These are phyloP conservation scores for Picochlorum sp. DNA, from an alignment of 139 green algal genomes.

Conservation along the genomic window DNA sequence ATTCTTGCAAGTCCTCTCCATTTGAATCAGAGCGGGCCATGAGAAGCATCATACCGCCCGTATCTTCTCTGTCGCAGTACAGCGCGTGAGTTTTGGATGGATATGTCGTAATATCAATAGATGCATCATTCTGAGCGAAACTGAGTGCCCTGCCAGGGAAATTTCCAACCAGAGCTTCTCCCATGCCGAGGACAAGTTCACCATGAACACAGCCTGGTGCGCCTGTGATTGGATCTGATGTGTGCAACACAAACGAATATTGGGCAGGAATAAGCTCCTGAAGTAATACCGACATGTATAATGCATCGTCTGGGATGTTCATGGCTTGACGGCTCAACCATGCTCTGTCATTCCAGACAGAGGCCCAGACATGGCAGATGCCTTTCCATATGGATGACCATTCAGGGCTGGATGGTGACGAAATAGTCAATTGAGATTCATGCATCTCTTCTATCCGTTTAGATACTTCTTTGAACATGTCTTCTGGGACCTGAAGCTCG, in stretches of 20 bases:
- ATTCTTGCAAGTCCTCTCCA: slow-evolving; percentile 91
- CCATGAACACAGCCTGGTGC: slow-evolving; percentile 47
- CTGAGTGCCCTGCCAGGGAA: slow-evolving; percentile 59
- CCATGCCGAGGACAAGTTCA: slow-evolving; percentile 77
- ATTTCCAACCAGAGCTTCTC: slow-evolving; percentile 78
- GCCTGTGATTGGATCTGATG: slow-evolving; percentile 64
- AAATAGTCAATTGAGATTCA: slow-evolving; percentile 15
- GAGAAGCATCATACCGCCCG: slow-evolving; percentile 40
- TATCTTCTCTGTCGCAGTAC: background rate
- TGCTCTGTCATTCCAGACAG: slow-evolving; percentile 73
- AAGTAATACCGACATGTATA: slow-evolving; percentile 77
- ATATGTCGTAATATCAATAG: slow-evolving; percentile 1
- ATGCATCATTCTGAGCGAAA: slow-evolving; percentile 28
- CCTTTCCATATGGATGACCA: slow-evolving; percentile 56
- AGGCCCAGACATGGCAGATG: slow-evolving; percentile 77
- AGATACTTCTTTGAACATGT: slow-evolving; percentile 33
- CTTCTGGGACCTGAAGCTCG: slow-evolving; percentile 31
- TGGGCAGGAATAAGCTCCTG: slow-evolving; percentile 52
- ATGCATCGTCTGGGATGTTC: slow-evolving; percentile 56
- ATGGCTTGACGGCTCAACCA: slow-evolving; percentile 54
- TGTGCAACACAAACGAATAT: slow-evolving; percentile 94
- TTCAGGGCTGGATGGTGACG: slow-evolving; percentile 10
- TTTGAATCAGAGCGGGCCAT: slow-evolving; percentile 90
- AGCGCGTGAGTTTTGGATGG: background rate
- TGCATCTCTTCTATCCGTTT: slow-evolving; percentile 25